phyloP scores from a whole-genome alignment of 2,329 filamentous ascomycete species.

The Nothomitra cinnamomea region DNA sequence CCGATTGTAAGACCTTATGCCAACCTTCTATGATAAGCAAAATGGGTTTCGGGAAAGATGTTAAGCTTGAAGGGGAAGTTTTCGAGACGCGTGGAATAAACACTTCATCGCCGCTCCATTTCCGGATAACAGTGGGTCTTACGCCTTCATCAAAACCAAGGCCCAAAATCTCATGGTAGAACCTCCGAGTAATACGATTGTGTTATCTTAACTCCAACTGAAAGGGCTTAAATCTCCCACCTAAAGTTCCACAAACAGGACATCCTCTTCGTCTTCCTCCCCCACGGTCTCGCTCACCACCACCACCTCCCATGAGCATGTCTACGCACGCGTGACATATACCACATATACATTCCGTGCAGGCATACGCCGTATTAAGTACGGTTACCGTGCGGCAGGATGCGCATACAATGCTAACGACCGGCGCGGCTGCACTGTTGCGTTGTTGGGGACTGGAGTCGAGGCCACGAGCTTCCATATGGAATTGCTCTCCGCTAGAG shows the following conservation, averaged over 20 bases:
- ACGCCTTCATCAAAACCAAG: too few relatives aligned
- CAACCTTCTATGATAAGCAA: too few relatives aligned
- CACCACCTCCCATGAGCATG: constrained; percentile 44
- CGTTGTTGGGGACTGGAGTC: constrained; percentile 30
- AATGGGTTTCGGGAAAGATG: too few relatives aligned
- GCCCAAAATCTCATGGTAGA: too few relatives aligned
- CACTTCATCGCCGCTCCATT: too few relatives aligned
- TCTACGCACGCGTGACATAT: constrained; percentile 71
- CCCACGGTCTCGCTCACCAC: constrained; percentile 32
- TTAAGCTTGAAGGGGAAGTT: not conserved
- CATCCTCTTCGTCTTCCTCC: constrained; percentile 59
- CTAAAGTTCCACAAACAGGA: constrained; percentile 62
- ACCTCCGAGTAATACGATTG: too few relatives aligned
- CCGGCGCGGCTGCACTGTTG: constrained; percentile 18
- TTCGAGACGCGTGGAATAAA: too few relatives aligned
- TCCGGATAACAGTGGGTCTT: too few relatives aligned
- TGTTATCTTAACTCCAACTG: constrained; percentile 61
- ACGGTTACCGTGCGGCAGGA: constrained; percentile 64
- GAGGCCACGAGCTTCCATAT: constrained; percentile 48
- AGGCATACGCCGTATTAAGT: constrained; percentile 75
- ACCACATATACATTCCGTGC: constrained; percentile 90
- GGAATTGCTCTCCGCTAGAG: constrained; percentile 46
- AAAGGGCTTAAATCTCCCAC: constrained; percentile 69
- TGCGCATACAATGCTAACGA: constrained; percentile 80
- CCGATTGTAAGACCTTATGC: too few relatives aligned